A percentile compares a stretch with the other conserved stretches of the same genome.
phyloP scores from a whole-genome alignment of 2,329 filamentous ascomycete genomes.

The Colletotrichum tabaci region DNA sequence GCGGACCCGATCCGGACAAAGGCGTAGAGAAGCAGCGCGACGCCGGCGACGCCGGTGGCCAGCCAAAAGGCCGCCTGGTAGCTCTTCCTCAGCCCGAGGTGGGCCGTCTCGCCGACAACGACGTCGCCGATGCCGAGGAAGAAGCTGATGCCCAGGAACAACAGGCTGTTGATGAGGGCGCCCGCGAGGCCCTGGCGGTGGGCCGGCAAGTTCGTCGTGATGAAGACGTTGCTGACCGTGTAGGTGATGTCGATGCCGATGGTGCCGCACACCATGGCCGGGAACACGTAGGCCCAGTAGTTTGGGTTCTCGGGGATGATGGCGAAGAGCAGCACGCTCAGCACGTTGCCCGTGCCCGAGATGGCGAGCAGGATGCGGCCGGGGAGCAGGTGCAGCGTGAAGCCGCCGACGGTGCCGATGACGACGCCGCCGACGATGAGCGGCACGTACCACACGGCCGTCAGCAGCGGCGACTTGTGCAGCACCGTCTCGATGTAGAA shows the following conservation, averaged over 20 bases:
- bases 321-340: slow-evolving; percentile 74
- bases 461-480: slow-evolving; percentile 70
- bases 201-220: slow-evolving; percentile 79
- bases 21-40: slow-evolving; percentile 67
- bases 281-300: slow-evolving; percentile 84
- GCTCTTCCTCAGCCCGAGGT: slow-evolving; percentile 62
- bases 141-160: slow-evolving; percentile 81
- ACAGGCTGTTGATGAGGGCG: slow-evolving; percentile 77
- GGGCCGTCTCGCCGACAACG: slow-evolving; percentile 64
- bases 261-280: slow-evolving; percentile 77
- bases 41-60: slow-evolving; percentile 68
- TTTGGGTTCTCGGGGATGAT: slow-evolving; percentile 71
- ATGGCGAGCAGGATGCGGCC: slow-evolving; percentile 75
- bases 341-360: slow-evolving; percentile 71
- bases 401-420: slow-evolving; percentile 73
- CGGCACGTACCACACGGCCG: slow-evolving; percentile 79
- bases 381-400: slow-evolving; percentile 77
- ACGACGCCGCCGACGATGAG: slow-evolving; percentile 78
- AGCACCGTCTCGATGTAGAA: slow-evolving; percentile 76
- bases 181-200: slow-evolving; percentile 80
- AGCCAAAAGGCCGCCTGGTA: slow-evolving; percentile 80
- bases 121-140: slow-evolving; percentile 81
- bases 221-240: slow-evolving; percentile 83
- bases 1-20: slow-evolving; percentile 60
- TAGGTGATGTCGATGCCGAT: slow-evolving; percentile 83